Evolutionary conservation across 2,329 filamentous ascomycete species (phyloP), one percentile per base, ranked within the genome.

Genomic region (Ploettnerulaceae sp.): DNA sequence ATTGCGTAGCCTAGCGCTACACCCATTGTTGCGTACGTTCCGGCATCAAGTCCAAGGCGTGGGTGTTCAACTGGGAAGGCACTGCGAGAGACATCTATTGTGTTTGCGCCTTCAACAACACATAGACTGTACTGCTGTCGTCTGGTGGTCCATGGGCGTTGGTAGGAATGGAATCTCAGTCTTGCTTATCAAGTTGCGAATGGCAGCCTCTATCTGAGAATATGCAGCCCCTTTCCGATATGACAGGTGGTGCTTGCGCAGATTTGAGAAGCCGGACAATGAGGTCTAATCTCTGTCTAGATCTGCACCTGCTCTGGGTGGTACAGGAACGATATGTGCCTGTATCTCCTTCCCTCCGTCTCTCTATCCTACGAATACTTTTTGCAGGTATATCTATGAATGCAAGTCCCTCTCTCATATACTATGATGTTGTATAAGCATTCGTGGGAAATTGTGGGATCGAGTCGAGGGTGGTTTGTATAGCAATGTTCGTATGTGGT

Each of bases 21-120:
- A 1, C 76, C 77, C 77, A 80, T 79, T 1, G 76, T 79, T 3
- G 75, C 76, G 49, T 77, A 73, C 0, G 75, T 79, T 1, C 76
- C 76, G 3, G 76, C 76, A 59, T 80, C 76, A 17, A 81, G 69
- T 17, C 73, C 70, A 12, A 76, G 68, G 14, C 76, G 71, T 2
- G 76, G 76, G 52, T 76, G 68, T 22, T 75, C 66, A 14, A 79
- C 66, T 0, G 72, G 68, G 57, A 80, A 79, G 33, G 71, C 67
- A 9, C 71, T 73, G 15, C 76, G 71, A 2, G 73, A 76, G 43
- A 79, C 78, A 53, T 80, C 77, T 77, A 79, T 81, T 5, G 76
- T 77, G 56, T 79, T 79, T 7, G 76, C 74, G 5, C 76, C 76
- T 63, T 80, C 75, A 1, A 74, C n/a, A n/a, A 76, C 26, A 79